phyloP scores from a whole-genome alignment of 169 alveolate species.

The Pseudocohnilembus persalinus region DNA sequence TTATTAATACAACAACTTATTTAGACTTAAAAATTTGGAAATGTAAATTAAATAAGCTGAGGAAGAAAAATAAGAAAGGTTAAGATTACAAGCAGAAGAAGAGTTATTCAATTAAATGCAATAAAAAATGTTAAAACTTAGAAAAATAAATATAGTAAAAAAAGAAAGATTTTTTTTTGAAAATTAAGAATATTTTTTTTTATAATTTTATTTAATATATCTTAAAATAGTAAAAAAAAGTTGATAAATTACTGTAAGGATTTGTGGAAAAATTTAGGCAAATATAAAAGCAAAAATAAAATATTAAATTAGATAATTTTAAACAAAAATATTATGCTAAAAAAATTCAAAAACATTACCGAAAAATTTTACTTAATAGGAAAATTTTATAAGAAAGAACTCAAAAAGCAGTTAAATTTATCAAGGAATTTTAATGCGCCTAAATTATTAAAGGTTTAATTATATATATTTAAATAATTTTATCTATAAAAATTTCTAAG shows the following conservation, averaged over 20 bases:
- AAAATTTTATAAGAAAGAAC: background rate
- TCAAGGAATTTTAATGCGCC: background rate
- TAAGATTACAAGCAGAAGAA: background rate
- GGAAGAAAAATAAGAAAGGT: background rate
- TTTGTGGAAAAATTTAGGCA: background rate
- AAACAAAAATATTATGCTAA: background rate
- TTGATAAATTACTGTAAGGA: background rate
- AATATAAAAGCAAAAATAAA: too few species aligned
- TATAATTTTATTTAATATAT: too few species aligned
- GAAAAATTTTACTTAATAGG: background rate
- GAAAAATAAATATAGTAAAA: too few species aligned
- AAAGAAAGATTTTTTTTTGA: too few species aligned
- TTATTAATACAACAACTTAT: too few species aligned
- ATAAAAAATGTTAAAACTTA: background rate
- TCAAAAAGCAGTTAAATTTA: background rate
- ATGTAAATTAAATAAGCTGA: background rate
- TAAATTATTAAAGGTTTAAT: background rate
- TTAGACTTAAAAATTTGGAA: background rate
- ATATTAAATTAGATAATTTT: background rate
- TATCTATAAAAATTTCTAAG: too few species aligned
- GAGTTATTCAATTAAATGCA: background rate
- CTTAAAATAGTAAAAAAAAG: background rate
- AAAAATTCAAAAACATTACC: background rate
- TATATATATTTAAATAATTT: too few species aligned
- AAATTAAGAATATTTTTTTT: too few species aligned